These are phyloP conservation scores for Cordyceps javanica DNA, from an alignment of 2,329 filamentous ascomycete species.

Conservation along the genomic window DNA sequence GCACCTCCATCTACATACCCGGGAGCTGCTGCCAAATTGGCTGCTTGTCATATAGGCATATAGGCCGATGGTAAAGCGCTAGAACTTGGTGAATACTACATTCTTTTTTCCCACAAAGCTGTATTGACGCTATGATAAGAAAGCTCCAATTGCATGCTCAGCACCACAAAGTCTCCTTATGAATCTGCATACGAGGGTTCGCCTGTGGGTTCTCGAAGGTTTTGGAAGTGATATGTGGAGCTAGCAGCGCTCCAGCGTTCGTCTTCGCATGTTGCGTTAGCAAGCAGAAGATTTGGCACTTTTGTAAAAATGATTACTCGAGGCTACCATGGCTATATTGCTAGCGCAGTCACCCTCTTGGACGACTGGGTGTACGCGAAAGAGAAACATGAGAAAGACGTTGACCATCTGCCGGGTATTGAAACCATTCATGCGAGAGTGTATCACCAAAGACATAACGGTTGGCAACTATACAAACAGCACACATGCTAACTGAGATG, in stretches of 20 bases:
- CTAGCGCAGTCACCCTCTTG: neutral
- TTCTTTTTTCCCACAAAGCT: neutral
- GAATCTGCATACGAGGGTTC: neutral
- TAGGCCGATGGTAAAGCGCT: neutral
- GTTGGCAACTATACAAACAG: constrained; percentile 14
- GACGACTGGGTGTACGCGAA: neutral
- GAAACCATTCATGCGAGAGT: neutral
- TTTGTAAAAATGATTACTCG: neutral
- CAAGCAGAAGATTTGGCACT: no score
- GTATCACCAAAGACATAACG: constrained; percentile 11
- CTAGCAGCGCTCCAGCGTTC: no score
- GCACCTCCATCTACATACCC: neutral
- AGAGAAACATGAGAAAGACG: neutral
- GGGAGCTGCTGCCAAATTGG: neutral
- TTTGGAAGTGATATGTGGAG: neutral
- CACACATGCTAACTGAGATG: neutral
- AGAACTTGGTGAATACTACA: constrained; percentile 1
- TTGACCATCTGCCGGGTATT: neutral
- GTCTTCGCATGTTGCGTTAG: no score
- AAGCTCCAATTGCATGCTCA: neutral
- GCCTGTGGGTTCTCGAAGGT: no score
- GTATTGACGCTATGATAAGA: constrained; percentile 5
- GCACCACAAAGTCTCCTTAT: neutral
- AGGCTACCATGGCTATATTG: neutral
- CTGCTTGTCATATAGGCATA: neutral